A percentile compares a stretch with the other conserved stretches of the same genome.
These are phyloP conservation scores for Neurospora crassa DNA, from an alignment of 2,329 filamentous ascomycete genomes.

Conservation along the genomic window DNA sequence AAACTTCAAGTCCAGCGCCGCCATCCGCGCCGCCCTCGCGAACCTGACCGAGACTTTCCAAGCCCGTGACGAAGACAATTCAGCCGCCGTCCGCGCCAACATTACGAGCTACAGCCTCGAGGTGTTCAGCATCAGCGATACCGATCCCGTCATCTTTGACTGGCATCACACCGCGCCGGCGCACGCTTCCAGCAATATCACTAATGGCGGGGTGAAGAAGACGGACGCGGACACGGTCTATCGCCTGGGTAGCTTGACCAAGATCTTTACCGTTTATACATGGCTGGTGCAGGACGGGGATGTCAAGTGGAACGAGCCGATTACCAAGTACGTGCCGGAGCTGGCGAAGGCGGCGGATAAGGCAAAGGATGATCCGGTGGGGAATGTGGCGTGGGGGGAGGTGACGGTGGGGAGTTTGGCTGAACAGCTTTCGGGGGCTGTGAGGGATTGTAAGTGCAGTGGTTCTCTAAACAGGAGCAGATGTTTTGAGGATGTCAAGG, in stretches of 20 bases:
- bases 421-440: slow-evolving; percentile 17
- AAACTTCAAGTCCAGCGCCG: slow-evolving; percentile 19
- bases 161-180: slow-evolving; percentile 19
- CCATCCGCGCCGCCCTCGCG: slow-evolving; percentile 21
- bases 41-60: slow-evolving; percentile 23
- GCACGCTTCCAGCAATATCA: slow-evolving; percentile 12
- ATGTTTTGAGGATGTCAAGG: not conserved
- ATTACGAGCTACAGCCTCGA: slow-evolving; percentile 27
- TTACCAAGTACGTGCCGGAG: slow-evolving; percentile 34
- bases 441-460: slow-evolving; percentile 15
- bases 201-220: slow-evolving; percentile 19
- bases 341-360: slow-evolving; percentile 22
- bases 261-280: slow-evolving; percentile 33
- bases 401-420: slow-evolving; percentile 19
- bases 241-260: slow-evolving; percentile 33
- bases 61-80: slow-evolving; percentile 18
- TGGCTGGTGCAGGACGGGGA: slow-evolving; percentile 32
- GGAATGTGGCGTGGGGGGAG: slow-evolving; percentile 16
- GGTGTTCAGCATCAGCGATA: slow-evolving; percentile 16
- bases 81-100: slow-evolving; percentile 19
- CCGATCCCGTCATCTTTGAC: slow-evolving; percentile 12
- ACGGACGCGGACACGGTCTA: slow-evolving; percentile 28
- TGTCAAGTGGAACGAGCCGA: slow-evolving; percentile 27
- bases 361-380: slow-evolving; percentile 10
- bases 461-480: not conserved